Percentiles rank a stretch among this genome's conserved stretches.
Conservation (phyloP, 176 grass and related monocot genomes). For the Triticum aestivum region DNA sequence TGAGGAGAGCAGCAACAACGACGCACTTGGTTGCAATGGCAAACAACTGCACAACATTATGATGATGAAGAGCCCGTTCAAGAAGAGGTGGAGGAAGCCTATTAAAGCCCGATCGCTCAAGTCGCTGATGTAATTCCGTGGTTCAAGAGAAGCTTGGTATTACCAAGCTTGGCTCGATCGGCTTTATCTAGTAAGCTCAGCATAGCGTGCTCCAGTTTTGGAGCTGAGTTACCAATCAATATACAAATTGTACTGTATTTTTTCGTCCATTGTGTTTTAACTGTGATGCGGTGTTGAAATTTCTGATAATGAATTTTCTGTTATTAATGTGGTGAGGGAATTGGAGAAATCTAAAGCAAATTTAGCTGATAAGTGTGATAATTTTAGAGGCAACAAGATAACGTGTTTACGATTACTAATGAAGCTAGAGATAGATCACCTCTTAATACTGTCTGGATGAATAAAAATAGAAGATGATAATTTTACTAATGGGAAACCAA, state of each 20-base stretch:
- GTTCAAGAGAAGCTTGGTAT: not conserved
- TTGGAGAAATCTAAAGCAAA: too few relatives aligned
- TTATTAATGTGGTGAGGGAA: too few relatives aligned
- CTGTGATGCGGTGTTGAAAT: too few relatives aligned
- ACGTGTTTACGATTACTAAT: too few relatives aligned
- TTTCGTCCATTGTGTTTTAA: too few relatives aligned
- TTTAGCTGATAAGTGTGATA: too few relatives aligned
- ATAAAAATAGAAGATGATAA: too few relatives aligned
- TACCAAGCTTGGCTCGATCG: not conserved
- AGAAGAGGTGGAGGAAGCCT: conserved; percentile 41
- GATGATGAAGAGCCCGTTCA: not conserved
- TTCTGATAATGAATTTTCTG: too few relatives aligned
- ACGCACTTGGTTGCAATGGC: not conserved
- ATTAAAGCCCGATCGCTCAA: conserved; percentile 46
- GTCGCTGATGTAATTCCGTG: conserved; percentile 29
- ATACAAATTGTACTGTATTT: not conserved
- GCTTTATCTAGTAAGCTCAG: not conserved
- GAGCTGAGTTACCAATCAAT: not conserved
- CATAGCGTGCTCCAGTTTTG: not conserved
- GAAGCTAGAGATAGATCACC: too few relatives aligned
- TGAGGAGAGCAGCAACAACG: accelerated
- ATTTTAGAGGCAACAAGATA: too few relatives aligned
- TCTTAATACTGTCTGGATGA: too few relatives aligned
- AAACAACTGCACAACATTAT: not conserved
- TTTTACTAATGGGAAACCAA: too few relatives aligned